phyloP scores from a whole-genome alignment of 2,329 filamentous ascomycete genomes.

The Colletotrichum coccodes region DNA sequence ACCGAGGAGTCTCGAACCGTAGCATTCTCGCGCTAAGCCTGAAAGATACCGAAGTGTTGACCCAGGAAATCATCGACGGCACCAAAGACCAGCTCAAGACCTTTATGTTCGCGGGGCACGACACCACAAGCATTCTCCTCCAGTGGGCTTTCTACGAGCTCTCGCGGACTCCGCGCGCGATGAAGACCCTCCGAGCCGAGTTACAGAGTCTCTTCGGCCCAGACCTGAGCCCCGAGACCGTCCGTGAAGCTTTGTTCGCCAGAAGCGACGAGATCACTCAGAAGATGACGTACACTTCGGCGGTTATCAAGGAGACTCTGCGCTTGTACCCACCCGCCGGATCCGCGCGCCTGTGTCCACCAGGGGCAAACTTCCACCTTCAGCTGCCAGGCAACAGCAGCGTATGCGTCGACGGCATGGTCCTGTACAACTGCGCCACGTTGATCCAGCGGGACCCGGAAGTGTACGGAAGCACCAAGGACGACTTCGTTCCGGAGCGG shows the following conservation, averaged over 20 bases:
- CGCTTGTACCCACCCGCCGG: conserved; percentile 47
- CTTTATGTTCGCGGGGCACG: conserved; percentile 53
- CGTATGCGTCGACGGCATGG: conserved; percentile 43
- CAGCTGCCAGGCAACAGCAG: conserved; percentile 40
- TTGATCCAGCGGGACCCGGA: conserved; percentile 47
- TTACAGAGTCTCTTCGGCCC: conserved; percentile 47
- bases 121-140: conserved; percentile 50
- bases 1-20: conserved; percentile 34
- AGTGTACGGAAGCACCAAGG: conserved; percentile 46
- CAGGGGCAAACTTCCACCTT: conserved; percentile 41
- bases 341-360: conserved; percentile 40
- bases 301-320: conserved; percentile 50
- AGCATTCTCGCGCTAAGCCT: conserved; percentile 47
- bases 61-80: conserved; percentile 39
- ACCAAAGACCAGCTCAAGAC: conserved; percentile 50
- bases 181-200: conserved; percentile 44
- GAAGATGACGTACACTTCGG: conserved; percentile 46
- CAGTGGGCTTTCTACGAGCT: conserved; percentile 51
- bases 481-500: conserved; percentile 51
- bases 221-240: conserved; percentile 38
- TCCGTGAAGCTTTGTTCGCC: conserved; percentile 40
- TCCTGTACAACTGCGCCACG: conserved; percentile 47
- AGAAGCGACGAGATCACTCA: conserved; percentile 43
- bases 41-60: conserved; percentile 39
- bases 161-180: conserved; percentile 41